Percentiles rank a stretch among this genome's conserved stretches.
Conservation (phyloP, 179 eudicot species). For the Vitellaria paradoxa region DNA sequence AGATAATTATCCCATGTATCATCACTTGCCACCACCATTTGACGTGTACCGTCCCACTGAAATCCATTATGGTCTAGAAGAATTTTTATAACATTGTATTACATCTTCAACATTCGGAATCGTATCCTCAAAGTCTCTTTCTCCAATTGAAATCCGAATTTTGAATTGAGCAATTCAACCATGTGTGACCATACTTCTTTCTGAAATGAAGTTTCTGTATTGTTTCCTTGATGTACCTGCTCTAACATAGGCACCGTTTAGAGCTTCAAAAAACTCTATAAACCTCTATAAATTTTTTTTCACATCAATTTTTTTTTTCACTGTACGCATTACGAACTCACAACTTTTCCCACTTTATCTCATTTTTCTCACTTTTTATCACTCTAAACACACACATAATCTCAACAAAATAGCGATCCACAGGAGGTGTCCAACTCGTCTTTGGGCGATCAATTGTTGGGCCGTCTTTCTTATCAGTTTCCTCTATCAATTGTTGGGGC, state of each 20-base stretch:
- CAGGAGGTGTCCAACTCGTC: not conserved
- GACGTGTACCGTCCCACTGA: not conserved
- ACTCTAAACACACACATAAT: no score
- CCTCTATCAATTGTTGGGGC: no score
- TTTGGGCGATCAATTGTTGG: not conserved
- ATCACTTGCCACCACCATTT: slow-evolving; percentile 1
- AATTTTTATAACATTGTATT: not conserved
- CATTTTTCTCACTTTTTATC: no score
- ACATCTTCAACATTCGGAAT: not conserved
- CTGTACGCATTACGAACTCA: no score
- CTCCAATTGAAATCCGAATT: not conserved
- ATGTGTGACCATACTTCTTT: slow-evolving; percentile 1
- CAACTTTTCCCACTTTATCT: no score
- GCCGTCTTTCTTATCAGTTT: no score
- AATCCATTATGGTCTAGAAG: not conserved
- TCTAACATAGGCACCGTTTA: no score
- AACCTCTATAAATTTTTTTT: no score
- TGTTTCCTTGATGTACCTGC: not conserved
- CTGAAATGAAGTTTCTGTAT: not conserved
- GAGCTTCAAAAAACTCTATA: no score
- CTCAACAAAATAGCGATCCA: slow-evolving; percentile 3
- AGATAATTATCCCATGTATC: not conserved
- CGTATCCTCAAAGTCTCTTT: not conserved
- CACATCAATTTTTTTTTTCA: no score
- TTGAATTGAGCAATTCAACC: not conserved